Evolutionary conservation across 1,284 basidiomycete genomes (phyloP).

Genomic region (Lentinula novae-zelandiae): DNA sequence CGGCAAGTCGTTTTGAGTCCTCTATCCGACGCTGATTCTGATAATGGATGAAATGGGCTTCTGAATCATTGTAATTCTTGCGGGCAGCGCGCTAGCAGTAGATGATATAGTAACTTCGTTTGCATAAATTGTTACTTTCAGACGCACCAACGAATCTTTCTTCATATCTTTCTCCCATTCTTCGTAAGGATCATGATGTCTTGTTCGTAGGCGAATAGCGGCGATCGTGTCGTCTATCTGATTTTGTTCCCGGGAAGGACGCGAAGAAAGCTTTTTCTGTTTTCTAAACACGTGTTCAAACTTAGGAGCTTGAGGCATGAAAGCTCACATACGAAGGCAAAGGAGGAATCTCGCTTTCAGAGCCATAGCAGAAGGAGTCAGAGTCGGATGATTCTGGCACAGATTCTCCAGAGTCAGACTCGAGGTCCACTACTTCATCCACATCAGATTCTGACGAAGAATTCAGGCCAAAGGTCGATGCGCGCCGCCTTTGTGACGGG

Average conservation of each 20-base stretch:
- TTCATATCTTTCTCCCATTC: slow-evolving; percentile 71
- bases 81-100: slow-evolving; percentile 51
- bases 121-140: not conserved
- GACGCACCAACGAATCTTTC: slow-evolving; percentile 63
- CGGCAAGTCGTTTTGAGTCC: slow-evolving; percentile 34
- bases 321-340: slow-evolving; percentile 28
- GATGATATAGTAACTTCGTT: not conserved
- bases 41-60: slow-evolving; percentile 22
- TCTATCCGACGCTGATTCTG: slow-evolving; percentile 25
- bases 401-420: slow-evolving; percentile 37
- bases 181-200: slow-evolving; percentile 71
- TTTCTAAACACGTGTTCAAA: slow-evolving; percentile 16
- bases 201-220: slow-evolving; percentile 61
- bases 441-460: slow-evolving; percentile 38
- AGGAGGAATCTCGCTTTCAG: slow-evolving; percentile 35
- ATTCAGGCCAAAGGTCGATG: slow-evolving; percentile 55
- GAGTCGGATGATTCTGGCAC: slow-evolving; percentile 27
- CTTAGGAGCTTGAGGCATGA: slow-evolving; percentile 8
- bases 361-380: slow-evolving; percentile 37
- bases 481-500: slow-evolving; percentile 22
- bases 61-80: slow-evolving; percentile 42
- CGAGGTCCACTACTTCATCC: slow-evolving; percentile 32
- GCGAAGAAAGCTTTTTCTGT: slow-evolving; percentile 22
- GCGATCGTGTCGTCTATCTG: slow-evolving; percentile 64
- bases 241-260: slow-evolving; percentile 24